Evolutionary conservation across 2,329 filamentous ascomycete genomes (phyloP).

Genomic region (Cladosporium sp.): DNA sequence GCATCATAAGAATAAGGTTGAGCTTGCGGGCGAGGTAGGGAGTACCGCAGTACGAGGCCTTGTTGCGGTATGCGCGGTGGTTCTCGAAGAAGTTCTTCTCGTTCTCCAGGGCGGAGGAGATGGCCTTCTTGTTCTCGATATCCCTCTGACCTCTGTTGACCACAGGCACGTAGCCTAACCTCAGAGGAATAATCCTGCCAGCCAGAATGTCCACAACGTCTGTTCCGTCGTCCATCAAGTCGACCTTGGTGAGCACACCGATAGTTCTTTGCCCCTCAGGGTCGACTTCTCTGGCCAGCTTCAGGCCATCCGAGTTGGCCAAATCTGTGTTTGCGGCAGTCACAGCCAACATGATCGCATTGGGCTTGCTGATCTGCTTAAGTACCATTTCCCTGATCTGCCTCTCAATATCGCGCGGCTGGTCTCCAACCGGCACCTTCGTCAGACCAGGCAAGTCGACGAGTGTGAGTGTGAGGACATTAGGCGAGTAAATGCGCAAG

Average conservation of each 20-base stretch:
- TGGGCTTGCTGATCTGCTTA: constrained; percentile 98
- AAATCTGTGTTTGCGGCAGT: constrained; percentile 97
- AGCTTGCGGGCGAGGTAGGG: constrained; percentile 95
- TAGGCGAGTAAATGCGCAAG: constrained; percentile 95
- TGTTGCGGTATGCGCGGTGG: constrained; percentile 98
- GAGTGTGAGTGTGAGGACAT: constrained; percentile 93
- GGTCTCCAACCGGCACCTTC: constrained; percentile 94
- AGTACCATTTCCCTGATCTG: constrained; percentile 98
- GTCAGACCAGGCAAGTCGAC: constrained; percentile 96
- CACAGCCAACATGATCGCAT: constrained; percentile 95
- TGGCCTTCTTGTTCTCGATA: constrained; percentile 97
- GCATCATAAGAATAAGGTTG: constrained; percentile 99
- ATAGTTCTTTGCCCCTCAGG: constrained; percentile 97
- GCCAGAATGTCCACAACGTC: constrained; percentile 98
- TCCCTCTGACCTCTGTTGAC: constrained; percentile 97
- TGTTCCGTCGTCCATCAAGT: constrained; percentile 97
- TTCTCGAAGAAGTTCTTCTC: constrained; percentile 98
- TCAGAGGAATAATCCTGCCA: constrained; percentile 91
- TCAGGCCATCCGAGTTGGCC: constrained; percentile 96
- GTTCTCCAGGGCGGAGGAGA: constrained; percentile 84
- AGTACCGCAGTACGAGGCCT: constrained; percentile 97
- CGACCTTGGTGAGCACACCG: constrained; percentile 96
- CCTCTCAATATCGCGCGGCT: constrained; percentile 92
- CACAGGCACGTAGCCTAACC: constrained; percentile 93
- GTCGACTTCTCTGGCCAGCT: constrained; percentile 94